Percentiles rank a stretch among this genome's conserved stretches.
Evolutionary conservation across 2,329 filamentous ascomycete genomes (phyloP).

Genomic region (Microdochium nivale): DNA sequence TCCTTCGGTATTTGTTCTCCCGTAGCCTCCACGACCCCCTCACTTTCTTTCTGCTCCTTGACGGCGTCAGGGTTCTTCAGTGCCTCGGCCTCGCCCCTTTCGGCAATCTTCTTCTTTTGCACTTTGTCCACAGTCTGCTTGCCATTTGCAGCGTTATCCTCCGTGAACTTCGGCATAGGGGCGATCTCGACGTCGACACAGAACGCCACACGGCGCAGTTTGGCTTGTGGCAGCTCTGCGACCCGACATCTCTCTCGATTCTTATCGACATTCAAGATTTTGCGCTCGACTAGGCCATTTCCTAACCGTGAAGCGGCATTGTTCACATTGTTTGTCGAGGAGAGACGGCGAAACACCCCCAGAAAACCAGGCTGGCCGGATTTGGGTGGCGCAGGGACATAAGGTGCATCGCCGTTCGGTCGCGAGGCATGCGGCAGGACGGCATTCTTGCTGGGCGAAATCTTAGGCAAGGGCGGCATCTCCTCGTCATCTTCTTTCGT

Average conservation of each 20-base stretch:
- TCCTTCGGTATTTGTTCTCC: slow-evolving; percentile 30
- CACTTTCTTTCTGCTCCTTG: slow-evolving; percentile 48
- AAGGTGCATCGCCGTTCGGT: slow-evolving; percentile 53
- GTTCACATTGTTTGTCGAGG: slow-evolving; percentile 50
- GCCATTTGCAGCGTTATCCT: slow-evolving; percentile 46
- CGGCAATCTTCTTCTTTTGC: slow-evolving; percentile 54
- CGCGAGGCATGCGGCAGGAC: slow-evolving; percentile 49
- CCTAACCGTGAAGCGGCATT: slow-evolving; percentile 39
- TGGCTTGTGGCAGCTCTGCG: slow-evolving; percentile 68
- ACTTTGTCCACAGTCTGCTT: slow-evolving; percentile 38
- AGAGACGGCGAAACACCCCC: slow-evolving; percentile 73
- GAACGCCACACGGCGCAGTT: slow-evolving; percentile 82
- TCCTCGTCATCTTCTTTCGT: slow-evolving; percentile 18
- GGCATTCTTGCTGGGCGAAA: slow-evolving; percentile 45
- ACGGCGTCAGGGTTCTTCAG: slow-evolving; percentile 57
- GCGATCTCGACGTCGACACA: slow-evolving; percentile 97
- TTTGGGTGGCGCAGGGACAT: slow-evolving; percentile 68
- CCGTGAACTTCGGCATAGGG: slow-evolving; percentile 69
- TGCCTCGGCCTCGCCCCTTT: slow-evolving; percentile 66
- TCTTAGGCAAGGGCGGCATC: slow-evolving; percentile 38
- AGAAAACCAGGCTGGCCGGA: slow-evolving; percentile 63
- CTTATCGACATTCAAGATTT: slow-evolving; percentile 76
- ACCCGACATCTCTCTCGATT: slow-evolving; percentile 73
- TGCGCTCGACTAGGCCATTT: slow-evolving; percentile 70
- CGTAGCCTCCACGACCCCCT: slow-evolving; percentile 31